Conservation (phyloP, 805 yeast genomes). For the Candida boleticola region DNA sequence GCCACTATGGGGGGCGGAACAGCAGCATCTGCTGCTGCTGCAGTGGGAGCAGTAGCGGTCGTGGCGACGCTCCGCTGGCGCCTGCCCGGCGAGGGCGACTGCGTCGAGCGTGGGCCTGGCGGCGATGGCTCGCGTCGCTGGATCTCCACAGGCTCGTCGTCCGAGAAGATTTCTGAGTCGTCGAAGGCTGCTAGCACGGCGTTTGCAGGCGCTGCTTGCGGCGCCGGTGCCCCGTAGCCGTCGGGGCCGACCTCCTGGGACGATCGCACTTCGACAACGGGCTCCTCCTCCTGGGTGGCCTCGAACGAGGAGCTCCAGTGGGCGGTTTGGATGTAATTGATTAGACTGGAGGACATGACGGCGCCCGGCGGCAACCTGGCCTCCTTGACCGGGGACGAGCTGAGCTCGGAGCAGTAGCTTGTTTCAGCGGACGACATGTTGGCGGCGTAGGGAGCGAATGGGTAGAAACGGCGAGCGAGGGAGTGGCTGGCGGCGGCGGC, state of each 20-base stretch:
- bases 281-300: constrained; percentile 5
- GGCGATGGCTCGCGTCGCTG: too few relatives aligned
- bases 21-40: too few relatives aligned
- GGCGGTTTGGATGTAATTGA: background rate
- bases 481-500: too few relatives aligned
- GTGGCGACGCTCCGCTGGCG: too few relatives aligned
- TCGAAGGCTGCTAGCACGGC: background rate
- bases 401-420: constrained; percentile 2
- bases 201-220: too few relatives aligned
- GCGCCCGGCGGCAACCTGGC: background rate
- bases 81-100: too few relatives aligned
- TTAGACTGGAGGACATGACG: constrained; percentile 1
- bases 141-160: too few relatives aligned
- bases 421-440: background rate
- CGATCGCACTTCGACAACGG: constrained; percentile 17
- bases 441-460: background rate
- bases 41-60: too few relatives aligned
- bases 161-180: background rate
- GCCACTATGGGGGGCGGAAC: too few relatives aligned
- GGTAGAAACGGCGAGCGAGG: too few relatives aligned
- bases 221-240: too few relatives aligned
- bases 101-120: too few relatives aligned
- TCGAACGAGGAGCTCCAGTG: constrained; percentile 11
- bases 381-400: background rate
- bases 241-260: background rate